A percentile compares a stretch with the other conserved stretches of the same genome.
Evolutionary conservation across 2,329 filamentous ascomycete species (phyloP).

Genomic region (Penicillium paneum): DNA sequence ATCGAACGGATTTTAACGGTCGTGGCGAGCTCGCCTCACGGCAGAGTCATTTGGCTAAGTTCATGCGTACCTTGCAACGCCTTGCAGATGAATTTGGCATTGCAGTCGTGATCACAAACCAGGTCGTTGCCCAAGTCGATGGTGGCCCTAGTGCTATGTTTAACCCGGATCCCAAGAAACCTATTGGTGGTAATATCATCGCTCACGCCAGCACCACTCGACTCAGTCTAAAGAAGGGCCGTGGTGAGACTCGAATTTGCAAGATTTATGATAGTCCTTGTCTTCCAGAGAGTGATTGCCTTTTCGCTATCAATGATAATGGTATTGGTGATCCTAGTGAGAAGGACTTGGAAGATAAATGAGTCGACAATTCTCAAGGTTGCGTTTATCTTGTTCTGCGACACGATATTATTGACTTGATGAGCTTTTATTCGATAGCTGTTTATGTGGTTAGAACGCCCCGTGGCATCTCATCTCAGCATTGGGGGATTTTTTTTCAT

Average conservation of each 20-base stretch:
- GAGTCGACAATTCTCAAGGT: slow-evolving; percentile 15
- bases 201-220: slow-evolving; percentile 95
- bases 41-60: slow-evolving; percentile 58
- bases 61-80: slow-evolving; percentile 48
- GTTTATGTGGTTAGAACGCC: slow-evolving; percentile 3
- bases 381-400: slow-evolving; percentile 10
- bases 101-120: slow-evolving; percentile 96
- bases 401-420: slow-evolving; percentile 27
- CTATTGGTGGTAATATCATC: slow-evolving; percentile 98
- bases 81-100: slow-evolving; percentile 80
- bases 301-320: slow-evolving; percentile 96
- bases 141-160: slow-evolving; percentile 97
- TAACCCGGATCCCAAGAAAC: slow-evolving; percentile 98
- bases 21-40: slow-evolving; percentile 92
- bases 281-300: slow-evolving; percentile 88
- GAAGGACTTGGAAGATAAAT: slow-evolving; percentile 89
- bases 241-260: slow-evolving; percentile 92
- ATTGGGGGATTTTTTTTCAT: neutral
- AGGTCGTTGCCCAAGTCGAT: slow-evolving; percentile 97
- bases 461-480: slow-evolving; percentile 3
- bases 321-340: slow-evolving; percentile 94
- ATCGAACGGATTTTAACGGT: slow-evolving; percentile 95
- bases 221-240: slow-evolving; percentile 90
- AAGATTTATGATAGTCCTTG: slow-evolving; percentile 99
- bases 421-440: slow-evolving; percentile 10